phyloP scores from a whole-genome alignment of 192 early-diverging fungal species.

The Coemansia sp. region DNA sequence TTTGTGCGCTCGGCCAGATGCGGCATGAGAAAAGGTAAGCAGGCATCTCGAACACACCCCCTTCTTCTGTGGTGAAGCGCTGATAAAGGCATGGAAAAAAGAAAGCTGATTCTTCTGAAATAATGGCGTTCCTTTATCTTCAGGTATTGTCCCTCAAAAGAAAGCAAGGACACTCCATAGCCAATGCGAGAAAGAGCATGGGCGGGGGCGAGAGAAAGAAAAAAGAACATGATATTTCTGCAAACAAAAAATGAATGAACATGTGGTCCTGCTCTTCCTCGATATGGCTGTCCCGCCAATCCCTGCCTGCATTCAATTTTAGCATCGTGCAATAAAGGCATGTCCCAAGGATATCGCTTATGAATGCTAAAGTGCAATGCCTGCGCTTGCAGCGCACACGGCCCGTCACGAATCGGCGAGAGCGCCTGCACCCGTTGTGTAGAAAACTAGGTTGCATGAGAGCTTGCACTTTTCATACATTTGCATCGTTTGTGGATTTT shows the following conservation, averaged over 20 bases:
- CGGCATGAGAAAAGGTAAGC: conserved; percentile 3
- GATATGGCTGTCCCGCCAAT: not conserved
- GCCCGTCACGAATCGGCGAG: not conserved
- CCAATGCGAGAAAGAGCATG: not conserved
- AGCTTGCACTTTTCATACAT: conserved; percentile 5
- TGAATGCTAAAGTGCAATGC: not conserved
- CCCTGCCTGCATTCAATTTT: not conserved
- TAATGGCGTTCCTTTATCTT: not conserved
- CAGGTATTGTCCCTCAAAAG: not conserved
- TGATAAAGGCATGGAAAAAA: too few relatives aligned
- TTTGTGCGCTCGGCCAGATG: conserved; percentile 7
- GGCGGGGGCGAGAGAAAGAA: not conserved
- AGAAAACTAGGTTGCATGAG: conserved; percentile 3
- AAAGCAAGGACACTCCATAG: too few relatives aligned
- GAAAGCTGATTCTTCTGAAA: too few relatives aligned
- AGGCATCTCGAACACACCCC: not conserved
- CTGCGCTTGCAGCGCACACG: not conserved
- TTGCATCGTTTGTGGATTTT: conserved; percentile 10
- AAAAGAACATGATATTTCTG: not conserved
- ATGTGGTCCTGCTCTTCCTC: not conserved
- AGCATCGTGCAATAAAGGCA: not conserved
- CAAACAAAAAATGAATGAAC: not conserved
- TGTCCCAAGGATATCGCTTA: not conserved
- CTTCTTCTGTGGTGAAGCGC: not conserved
- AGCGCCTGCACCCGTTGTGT: not conserved